Evolutionary conservation across 2,329 filamentous ascomycete species (phyloP), one percentile per base, ranked within the genome.

Genomic region (Apiospora aurea): DNA sequence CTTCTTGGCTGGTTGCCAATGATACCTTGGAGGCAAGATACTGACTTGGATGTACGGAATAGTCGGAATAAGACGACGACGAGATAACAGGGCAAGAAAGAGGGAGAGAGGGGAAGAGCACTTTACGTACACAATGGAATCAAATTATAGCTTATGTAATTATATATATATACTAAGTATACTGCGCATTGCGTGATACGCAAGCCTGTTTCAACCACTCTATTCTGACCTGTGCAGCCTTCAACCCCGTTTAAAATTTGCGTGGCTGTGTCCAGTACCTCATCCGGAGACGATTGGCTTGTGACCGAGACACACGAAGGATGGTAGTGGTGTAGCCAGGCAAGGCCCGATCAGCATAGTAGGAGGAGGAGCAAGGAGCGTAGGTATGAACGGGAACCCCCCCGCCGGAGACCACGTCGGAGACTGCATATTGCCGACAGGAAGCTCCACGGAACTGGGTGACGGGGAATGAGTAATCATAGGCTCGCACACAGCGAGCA

Each of bases 381-480:
- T 11, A n/a, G n/a, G n/a, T n/a, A 26, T 7, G 53, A 29, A 61
- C 29, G 53, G 26, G 53, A 10, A 38, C 21, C 57, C 21, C 57
- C 57, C 53, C 53, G 57, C 57, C 57, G 57, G 57, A 64, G 57
- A 64, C 38, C 34, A 2, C 38, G 18, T 64, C 57, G 57, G 57
- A 64, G 57, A 64, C 21, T 41, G 34, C 18, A 64, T 64, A 64
- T 64, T n/a, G 34, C 57, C 29, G 26, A 61, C 29, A 21, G 53
- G 53, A 61, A 61, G 53, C 16, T 38, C 34, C 57, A 64, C 21
- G 57, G 57, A 41, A 41, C 21, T 64, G 57, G 57, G 57, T 64
- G 57, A 13, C 34, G 34, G 57, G 57, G 57, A 64, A 41, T 64
- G 57, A 64, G 57, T 64, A 64, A 64, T 64, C 57, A n/a, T 41